Percentiles rank a stretch among this genome's conserved stretches.
These are phyloP conservation scores for Anthracocystis setariae DNA, from an alignment of 1,284 basidiomycete genomes.

Conservation along the genomic window DNA sequence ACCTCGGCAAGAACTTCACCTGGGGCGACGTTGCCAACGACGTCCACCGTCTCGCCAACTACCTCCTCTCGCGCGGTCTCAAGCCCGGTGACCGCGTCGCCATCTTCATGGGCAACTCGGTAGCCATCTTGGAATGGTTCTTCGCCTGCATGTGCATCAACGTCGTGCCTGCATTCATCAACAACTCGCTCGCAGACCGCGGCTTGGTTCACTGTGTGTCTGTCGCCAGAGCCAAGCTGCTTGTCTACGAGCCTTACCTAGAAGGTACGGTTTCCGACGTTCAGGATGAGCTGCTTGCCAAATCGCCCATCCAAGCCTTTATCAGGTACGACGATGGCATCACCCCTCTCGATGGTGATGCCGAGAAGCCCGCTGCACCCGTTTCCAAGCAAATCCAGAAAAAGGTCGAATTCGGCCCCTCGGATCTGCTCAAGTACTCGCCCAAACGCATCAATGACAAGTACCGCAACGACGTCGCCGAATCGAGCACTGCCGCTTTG, in stretches of 20 bases:
- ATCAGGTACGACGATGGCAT: conserved; percentile 63
- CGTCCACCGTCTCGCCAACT: conserved; percentile 55
- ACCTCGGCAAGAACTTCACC: conserved; percentile 54
- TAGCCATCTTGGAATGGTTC: conserved; percentile 56
- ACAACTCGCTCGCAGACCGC: conserved; percentile 64
- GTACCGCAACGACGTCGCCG: conserved; percentile 46
- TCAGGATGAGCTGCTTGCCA: conserved; percentile 36
- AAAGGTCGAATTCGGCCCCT: conserved; percentile 45
- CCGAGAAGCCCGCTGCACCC: conserved; percentile 31
- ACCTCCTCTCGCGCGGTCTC: conserved; percentile 51
- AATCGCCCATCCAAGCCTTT: conserved; percentile 40
- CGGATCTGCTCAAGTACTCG: conserved; percentile 44
- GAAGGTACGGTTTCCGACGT: conserved; percentile 53
- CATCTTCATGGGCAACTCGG: conserved; percentile 62
- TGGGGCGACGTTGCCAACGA: conserved; percentile 55
- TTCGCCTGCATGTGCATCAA: conserved; percentile 62
- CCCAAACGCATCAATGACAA: conserved; percentile 43
- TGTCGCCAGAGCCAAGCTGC: conserved; percentile 53
- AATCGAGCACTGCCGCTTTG: conserved; percentile 47
- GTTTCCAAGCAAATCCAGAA: conserved; percentile 35
- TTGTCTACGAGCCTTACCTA: conserved; percentile 65
- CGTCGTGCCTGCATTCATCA: conserved; percentile 67
- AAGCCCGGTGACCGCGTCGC: conserved; percentile 59
- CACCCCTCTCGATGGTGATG: conserved; percentile 42
- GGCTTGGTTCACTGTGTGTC: conserved; percentile 65